phyloP scores from a whole-genome alignment of 2,329 filamentous ascomycete genomes.

The Plenodomus tracheiphilus region DNA sequence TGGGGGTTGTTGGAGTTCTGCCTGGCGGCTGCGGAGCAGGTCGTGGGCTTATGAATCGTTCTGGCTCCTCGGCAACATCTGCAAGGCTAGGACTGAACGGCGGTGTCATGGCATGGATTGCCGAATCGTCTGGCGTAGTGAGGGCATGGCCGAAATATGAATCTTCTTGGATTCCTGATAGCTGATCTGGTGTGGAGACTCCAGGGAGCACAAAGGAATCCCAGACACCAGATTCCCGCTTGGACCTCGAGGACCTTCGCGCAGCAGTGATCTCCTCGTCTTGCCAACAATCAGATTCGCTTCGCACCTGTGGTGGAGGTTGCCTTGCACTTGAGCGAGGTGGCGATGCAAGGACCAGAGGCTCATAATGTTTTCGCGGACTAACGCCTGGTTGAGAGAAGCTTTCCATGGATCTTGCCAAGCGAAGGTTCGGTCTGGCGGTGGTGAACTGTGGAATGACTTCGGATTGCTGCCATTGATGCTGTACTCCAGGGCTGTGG shows the following conservation, averaged over 20 bases:
- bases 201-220: conserved; percentile 30
- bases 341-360: conserved; percentile 47
- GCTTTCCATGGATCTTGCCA: conserved; percentile 52
- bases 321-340: conserved; percentile 45
- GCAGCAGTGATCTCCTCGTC: not conserved
- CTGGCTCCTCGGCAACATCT: conserved; percentile 43
- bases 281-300: conserved; percentile 19
- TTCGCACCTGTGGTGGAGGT: conserved; percentile 22
- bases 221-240: conserved; percentile 41
- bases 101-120: conserved; percentile 44
- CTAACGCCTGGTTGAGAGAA: conserved; percentile 58
- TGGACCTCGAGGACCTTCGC: conserved; percentile 15
- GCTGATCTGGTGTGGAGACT: conserved; percentile 14
- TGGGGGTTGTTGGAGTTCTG: conserved; percentile 28
- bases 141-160: conserved; percentile 44
- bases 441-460: conserved; percentile 10
- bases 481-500: conserved; percentile 21
- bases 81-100: conserved; percentile 46
- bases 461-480: conserved; percentile 16
- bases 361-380: conserved; percentile 43
- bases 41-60: conserved; percentile 38
- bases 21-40: conserved; percentile 38
- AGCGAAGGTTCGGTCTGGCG: conserved; percentile 26
- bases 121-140: conserved; percentile 48
- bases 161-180: conserved; percentile 34